Conservation (phyloP, 345 rosid genomes). For the Eucalyptus marginata region DNA sequence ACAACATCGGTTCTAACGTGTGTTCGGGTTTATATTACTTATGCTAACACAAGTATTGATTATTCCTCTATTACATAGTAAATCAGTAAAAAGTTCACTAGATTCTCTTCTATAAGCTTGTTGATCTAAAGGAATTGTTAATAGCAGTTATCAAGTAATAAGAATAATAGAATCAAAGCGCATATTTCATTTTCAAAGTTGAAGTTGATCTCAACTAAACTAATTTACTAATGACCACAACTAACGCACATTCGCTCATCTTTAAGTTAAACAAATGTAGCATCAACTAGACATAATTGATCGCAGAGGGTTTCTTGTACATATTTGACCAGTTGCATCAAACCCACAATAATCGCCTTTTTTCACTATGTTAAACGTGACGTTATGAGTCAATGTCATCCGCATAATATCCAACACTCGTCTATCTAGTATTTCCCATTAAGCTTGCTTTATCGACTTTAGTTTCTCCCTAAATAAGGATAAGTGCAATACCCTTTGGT, state of each 20-base stretch:
- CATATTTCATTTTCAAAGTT: background rate
- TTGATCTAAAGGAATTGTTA: background rate
- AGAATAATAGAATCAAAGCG: background rate
- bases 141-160: background rate
- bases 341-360: fast-evolving
- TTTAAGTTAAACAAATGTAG: no score
- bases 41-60: background rate
- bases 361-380: no score
- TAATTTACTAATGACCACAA: background rate
- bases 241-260: background rate
- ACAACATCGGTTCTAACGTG: background rate
- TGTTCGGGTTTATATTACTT: background rate
- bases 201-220: background rate
- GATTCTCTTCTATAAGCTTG: no score
- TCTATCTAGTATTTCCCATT: background rate
- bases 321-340: background rate
- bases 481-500: background rate
- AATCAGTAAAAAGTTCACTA: no score
- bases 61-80: background rate
- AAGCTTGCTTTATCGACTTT: background rate
- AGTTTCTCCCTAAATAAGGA: background rate
- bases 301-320: fast-evolving
- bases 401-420: background rate
- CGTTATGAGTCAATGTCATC: background rate
- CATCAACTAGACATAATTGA: no score